phyloP scores from a whole-genome alignment of 2,329 filamentous ascomycete species.

The Ceratocystis eucalypticola region DNA sequence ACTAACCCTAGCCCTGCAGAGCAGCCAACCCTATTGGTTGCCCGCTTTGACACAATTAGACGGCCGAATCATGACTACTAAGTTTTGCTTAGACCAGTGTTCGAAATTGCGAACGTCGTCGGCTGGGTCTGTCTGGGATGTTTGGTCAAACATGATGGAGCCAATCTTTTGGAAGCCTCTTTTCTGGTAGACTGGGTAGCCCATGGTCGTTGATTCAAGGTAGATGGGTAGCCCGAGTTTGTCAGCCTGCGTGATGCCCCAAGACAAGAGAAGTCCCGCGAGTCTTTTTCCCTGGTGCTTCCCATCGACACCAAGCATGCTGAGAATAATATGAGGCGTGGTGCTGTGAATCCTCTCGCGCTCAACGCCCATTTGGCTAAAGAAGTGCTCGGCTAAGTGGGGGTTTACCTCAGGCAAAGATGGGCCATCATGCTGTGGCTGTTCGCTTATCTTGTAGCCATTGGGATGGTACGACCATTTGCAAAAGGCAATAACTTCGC shows the following conservation, averaged over 20 bases:
- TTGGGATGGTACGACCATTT: conserved; percentile 19
- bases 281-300: conserved; percentile 12
- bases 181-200: conserved; percentile 16
- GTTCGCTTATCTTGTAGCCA: conserved; percentile 10
- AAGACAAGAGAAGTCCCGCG: conserved; percentile 11
- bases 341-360: conserved; percentile 16
- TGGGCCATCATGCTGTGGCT: background rate
- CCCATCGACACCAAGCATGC: conserved; percentile 14
- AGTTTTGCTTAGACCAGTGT: conserved; percentile 13
- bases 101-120: conserved; percentile 2
- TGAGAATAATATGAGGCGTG: conserved; percentile 16
- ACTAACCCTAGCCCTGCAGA: no score
- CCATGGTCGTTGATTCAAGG: conserved; percentile 14
- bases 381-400: conserved; percentile 15
- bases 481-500: conserved; percentile 17
- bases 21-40: background rate
- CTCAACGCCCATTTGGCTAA: conserved; percentile 13
- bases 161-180: conserved; percentile 13
- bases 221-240: conserved; percentile 12
- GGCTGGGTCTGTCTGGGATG: background rate
- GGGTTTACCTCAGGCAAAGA: background rate
- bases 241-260: conserved; percentile 18
- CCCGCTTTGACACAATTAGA: background rate
- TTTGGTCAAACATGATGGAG: conserved; percentile 15
- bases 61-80: conserved; percentile 15